Percentiles rank a stretch among this genome's conserved stretches.
Evolutionary conservation across 805 yeast species (phyloP).

Genomic region (Naumovozyma dairenensis): DNA sequence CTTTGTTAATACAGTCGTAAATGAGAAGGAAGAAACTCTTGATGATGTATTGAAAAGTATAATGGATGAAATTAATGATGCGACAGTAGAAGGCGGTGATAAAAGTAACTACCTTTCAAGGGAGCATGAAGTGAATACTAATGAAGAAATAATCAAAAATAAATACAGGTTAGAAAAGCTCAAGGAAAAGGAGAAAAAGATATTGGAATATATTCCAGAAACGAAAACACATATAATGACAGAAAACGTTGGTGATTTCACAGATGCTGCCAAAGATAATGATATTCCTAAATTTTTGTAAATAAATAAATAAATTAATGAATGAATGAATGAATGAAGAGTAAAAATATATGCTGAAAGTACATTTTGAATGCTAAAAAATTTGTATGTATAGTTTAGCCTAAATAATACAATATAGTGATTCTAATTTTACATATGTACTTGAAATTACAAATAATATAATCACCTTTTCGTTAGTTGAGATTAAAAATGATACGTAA

Average conservation of each 20-base stretch:
- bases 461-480: too few species aligned
- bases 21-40: conserved; percentile 9
- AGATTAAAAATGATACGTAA: too few species aligned
- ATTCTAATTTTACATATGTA: too few species aligned
- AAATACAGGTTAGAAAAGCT: conserved; percentile 11
- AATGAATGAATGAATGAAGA: too few species aligned
- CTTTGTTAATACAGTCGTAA: conserved; percentile 8
- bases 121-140: too few species aligned
- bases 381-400: too few species aligned
- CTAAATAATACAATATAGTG: too few species aligned
- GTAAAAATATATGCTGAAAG: neutral
- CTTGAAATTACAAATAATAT: too few species aligned
- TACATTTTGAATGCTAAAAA: too few species aligned
- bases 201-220: conserved; percentile 21
- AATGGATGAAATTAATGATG: conserved; percentile 15
- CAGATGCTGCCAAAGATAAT: conserved; percentile 30
- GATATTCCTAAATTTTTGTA: conserved; percentile 31
- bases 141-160: conserved; percentile 16
- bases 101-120: too few species aligned
- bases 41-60: conserved; percentile 21
- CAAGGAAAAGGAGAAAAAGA: conserved; percentile 20
- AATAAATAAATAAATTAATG: conserved; percentile 10
- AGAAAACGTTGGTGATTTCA: conserved; percentile 33
- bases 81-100: neutral
- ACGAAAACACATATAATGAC: conserved; percentile 31